Evolutionary conservation across 2,329 filamentous ascomycete species (phyloP).

Genomic region (Exophiala aquamarina): DNA sequence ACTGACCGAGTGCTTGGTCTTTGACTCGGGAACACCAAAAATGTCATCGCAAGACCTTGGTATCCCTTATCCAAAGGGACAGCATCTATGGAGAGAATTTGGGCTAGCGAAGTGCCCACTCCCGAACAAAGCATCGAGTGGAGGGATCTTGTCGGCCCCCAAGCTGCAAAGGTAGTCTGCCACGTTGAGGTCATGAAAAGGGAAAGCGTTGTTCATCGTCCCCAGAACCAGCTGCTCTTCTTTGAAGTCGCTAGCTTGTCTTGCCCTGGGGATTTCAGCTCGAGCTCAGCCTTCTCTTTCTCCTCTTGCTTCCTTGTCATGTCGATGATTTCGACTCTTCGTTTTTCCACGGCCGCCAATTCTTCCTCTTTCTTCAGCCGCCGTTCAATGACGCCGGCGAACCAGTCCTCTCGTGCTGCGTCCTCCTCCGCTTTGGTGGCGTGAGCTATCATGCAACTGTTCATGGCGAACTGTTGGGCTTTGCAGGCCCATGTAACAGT

Average conservation of each 20-base stretch:
- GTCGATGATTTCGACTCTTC: slow-evolving; percentile 41
- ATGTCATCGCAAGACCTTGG: too few relatives aligned
- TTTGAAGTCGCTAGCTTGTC: slow-evolving; percentile 2
- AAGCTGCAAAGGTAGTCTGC: too few relatives aligned
- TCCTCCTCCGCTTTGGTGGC: slow-evolving; percentile 85
- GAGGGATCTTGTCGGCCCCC: too few relatives aligned
- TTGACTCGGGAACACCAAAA: too few relatives aligned
- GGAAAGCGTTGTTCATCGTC: neutral
- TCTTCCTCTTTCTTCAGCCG: slow-evolving; percentile 66
- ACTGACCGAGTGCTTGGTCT: too few relatives aligned
- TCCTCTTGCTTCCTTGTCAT: slow-evolving; percentile 26
- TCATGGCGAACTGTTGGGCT: slow-evolving; percentile 79
- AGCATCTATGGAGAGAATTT: too few relatives aligned
- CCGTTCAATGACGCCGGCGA: slow-evolving; percentile 71
- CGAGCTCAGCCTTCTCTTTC: slow-evolving; percentile 21
- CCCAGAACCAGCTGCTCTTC: slow-evolving; percentile 1
- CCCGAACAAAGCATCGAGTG: too few relatives aligned
- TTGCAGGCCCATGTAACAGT: slow-evolving; percentile 86
- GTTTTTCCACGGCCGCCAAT: slow-evolving; percentile 36
- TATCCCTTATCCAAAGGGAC: too few relatives aligned
- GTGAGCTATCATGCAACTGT: slow-evolving; percentile 90
- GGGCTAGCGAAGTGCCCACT: too few relatives aligned
- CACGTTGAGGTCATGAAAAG: too few relatives aligned
- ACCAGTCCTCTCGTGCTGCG: slow-evolving; percentile 90
- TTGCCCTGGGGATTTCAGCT: slow-evolving; percentile 12